Evolutionary conservation across 306 rosid genomes (phyloP), one percentile per base, ranked within the genome.

Genomic region (Cucurbita pepo): DNA sequence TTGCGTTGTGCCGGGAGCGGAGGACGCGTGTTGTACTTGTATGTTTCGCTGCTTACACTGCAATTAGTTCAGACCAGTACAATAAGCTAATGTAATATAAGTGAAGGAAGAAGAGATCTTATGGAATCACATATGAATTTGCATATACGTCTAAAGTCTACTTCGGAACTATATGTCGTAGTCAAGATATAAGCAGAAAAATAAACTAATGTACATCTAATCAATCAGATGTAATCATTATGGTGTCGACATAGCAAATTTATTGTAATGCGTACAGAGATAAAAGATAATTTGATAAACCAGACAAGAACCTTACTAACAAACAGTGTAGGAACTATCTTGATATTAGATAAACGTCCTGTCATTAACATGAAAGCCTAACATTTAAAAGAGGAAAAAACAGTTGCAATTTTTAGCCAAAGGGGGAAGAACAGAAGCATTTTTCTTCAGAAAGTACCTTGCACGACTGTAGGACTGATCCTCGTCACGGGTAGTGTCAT

Each of bases 1-100:
- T 91, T 95, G 79, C 91, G 88, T 58, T 95, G 99, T 13, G 96
- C 99, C 18, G 99, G 99, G 81, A 91, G 96, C 4, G 99, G 95
- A 19, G 99, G 97, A 80, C 88, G 88, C 79, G 72, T 74, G 81
- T 89, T 85, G 83, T 86, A 86, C 80, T 86, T 89, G 91, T 80
- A 95, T 12, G 90, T 82, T 71, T 89, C 92, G 4, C 81, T 70
- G 63, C 77, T 82, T 21, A 69, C 67, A 79, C 96, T 91, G 87
- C 43, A 74, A 59, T 22, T 4, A 67, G 22, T 63, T 41, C 7
- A 13, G n/a, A 66, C 51, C 55, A 45, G 67, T 58, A 55, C 11
- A 45, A 21, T 58, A 43, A 40, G 67, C 76, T 25, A 73, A 40
- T 10, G 18, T 12, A 72, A 14, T 8, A 15, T 5, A 58, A 41